Percentiles rank a stretch among this genome's conserved stretches.
phyloP scores from a whole-genome alignment of 176 grass and related monocot species.

The Lolium rigidum region DNA sequence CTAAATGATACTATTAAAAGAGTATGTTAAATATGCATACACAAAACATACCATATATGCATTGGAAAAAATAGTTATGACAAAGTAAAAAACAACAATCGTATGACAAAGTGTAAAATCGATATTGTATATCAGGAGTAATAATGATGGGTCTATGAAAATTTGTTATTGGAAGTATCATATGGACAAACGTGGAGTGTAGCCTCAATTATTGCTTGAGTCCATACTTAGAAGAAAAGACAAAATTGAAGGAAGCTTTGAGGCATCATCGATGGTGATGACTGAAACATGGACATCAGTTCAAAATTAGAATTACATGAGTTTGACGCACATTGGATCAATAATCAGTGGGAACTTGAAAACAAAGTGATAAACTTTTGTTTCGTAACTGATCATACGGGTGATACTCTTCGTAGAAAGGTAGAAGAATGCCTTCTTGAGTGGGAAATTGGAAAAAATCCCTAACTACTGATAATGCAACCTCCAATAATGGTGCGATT shows the following conservation, averaged over 20 bases:
- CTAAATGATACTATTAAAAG: too few relatives aligned
- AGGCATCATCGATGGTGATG: not conserved
- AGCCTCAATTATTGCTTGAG: not conserved
- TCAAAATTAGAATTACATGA: not conserved
- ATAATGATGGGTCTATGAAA: too few relatives aligned
- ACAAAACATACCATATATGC: too few relatives aligned
- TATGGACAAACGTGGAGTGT: too few relatives aligned
- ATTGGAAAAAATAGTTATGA: too few relatives aligned
- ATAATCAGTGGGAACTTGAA: not conserved
- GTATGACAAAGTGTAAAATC: too few relatives aligned
- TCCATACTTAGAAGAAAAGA: not conserved
- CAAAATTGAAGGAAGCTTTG: not conserved
- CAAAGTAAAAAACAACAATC: too few relatives aligned
- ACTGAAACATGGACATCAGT: not conserved
- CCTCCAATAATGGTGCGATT: constrained; percentile 17
- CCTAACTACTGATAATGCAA: constrained; percentile 36
- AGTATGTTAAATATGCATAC: too few relatives aligned
- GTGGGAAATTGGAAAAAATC: not conserved
- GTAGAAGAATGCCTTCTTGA: not conserved
- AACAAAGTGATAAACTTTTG: not conserved
- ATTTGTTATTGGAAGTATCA: too few relatives aligned
- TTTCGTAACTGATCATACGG: not conserved
- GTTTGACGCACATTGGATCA: not conserved
- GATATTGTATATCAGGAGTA: too few relatives aligned
- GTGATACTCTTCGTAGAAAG: not conserved